Conservation (phyloP, 306 rosid species). For the Senna siamea region DNA sequence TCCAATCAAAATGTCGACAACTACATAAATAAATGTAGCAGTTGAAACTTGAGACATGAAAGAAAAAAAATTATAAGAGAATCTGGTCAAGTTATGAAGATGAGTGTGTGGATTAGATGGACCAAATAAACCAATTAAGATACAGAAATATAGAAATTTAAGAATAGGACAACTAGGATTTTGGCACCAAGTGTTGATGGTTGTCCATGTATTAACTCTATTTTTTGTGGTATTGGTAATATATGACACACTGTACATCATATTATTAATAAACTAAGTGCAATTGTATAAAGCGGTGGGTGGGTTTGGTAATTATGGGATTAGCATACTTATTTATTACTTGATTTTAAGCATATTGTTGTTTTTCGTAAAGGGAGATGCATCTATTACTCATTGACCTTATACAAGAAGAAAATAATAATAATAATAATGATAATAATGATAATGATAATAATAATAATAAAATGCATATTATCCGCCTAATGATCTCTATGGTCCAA, state of each 20-base stretch:
- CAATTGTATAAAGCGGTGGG: not conserved
- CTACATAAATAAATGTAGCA: not conserved
- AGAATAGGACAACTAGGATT: not conserved
- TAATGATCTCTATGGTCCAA: not conserved
- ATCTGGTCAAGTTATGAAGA: not conserved
- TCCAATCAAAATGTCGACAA: not conserved
- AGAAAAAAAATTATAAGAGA: not conserved
- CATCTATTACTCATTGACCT: constrained; percentile 9
- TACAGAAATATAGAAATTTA: not conserved
- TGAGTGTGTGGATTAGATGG: not conserved
- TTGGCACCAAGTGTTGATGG: not conserved
- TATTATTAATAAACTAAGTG: not conserved
- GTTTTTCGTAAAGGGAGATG: not conserved
- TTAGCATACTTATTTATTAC: constrained; percentile 6
- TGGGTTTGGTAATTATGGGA: constrained; percentile 20
- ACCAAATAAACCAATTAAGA: not conserved
- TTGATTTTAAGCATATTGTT: not conserved
- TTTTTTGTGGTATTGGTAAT: not conserved
- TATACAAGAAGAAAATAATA: not conserved
- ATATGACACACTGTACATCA: not conserved
- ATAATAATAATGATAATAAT: no score
- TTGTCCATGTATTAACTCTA: not conserved
- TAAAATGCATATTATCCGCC: not conserved
- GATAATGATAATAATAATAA: not conserved
- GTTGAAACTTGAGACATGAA: not conserved